These are phyloP conservation scores for Penicillium longicatenatum DNA, from an alignment of 495 filamentous ascomycete genomes.

Conservation along the genomic window DNA sequence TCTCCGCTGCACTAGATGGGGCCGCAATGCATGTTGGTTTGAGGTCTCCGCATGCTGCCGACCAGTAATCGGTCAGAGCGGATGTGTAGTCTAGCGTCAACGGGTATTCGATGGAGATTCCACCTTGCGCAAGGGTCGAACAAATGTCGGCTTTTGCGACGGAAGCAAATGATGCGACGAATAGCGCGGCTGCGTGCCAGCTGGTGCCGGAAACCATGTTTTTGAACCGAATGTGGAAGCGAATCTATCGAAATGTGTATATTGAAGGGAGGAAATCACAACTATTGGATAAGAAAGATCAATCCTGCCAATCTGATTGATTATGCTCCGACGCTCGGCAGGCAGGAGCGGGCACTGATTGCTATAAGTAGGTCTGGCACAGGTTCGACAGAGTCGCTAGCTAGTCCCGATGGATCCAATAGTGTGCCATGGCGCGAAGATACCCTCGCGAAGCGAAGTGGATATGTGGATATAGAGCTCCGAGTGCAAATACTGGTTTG, in stretches of 20 bases:
- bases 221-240: not conserved
- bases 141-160: slow-evolving; percentile 38
- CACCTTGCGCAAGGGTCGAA: slow-evolving; percentile 31
- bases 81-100: slow-evolving; percentile 29
- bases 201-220: slow-evolving; percentile 22
- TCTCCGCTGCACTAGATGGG: slow-evolving; percentile 38
- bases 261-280: not conserved
- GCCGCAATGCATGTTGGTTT: slow-evolving; percentile 43
- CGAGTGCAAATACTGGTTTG: not conserved
- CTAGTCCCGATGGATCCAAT: not conserved
- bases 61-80: slow-evolving; percentile 43
- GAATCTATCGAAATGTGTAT: not conserved
- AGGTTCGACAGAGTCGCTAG: not conserved
- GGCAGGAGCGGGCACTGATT: not conserved
- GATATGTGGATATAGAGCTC: not conserved
- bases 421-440: not conserved
- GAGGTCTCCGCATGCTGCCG: slow-evolving; percentile 41
- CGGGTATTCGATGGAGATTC: slow-evolving; percentile 33
- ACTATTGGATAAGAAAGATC: not conserved
- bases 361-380: not conserved
- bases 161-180: slow-evolving; percentile 22
- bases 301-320: not conserved
- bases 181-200: slow-evolving; percentile 28
- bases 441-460: not conserved
- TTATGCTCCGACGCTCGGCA: not conserved